Conservation (phyloP, 495 filamentous ascomycete genomes). For the Eremomyces bilateralis region DNA sequence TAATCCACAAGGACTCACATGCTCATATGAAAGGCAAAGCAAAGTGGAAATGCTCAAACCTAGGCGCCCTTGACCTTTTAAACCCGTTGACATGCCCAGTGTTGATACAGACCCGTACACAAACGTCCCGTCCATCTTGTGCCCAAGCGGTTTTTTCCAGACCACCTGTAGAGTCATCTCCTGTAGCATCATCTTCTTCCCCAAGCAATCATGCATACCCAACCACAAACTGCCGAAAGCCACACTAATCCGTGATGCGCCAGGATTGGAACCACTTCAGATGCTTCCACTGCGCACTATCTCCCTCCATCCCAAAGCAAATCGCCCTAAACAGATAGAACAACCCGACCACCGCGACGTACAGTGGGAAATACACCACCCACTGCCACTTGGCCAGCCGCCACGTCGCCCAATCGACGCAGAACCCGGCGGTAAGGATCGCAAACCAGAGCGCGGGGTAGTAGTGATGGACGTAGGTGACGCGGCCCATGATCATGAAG, state of each 20-base stretch:
- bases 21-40: no score
- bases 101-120: no score
- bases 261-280: constrained; percentile 71
- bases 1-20: no score
- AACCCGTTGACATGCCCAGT: no score
- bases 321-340: constrained; percentile 87
- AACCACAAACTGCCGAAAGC: no score
- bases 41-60: no score
- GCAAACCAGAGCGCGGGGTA: constrained; percentile 98
- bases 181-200: no score
- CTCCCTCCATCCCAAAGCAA: constrained; percentile 85
- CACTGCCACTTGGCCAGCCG: constrained; percentile 38
- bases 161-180: no score
- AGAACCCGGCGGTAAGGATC: constrained; percentile 73
- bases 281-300: constrained; percentile 65
- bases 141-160: no score
- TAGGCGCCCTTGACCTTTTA: no score
- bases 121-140: no score
- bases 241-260: constrained; percentile 41
- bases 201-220: no score
- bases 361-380: constrained; percentile 45
- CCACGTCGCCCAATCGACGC: constrained; percentile 59
- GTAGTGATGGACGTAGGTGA: constrained; percentile 98
- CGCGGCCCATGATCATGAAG: constrained; percentile 91
- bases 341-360: constrained; percentile 48